Base-by-base conservation (phyloP, 768 basidiomycete genomes). In the Sistotremastrum suecicum region DNA sequence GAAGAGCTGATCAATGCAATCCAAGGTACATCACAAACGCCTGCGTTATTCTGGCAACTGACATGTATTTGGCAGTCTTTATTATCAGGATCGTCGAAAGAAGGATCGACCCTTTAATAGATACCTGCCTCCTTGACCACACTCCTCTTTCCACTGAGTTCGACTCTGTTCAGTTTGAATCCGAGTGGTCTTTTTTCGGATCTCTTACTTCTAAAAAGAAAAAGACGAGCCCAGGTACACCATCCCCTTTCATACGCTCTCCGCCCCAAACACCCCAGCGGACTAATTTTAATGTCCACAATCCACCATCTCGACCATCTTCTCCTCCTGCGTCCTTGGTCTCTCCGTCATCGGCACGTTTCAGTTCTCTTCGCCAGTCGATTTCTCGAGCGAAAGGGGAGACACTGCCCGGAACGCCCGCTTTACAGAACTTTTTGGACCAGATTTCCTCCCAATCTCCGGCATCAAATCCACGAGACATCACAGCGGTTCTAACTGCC, bases 1-100 rank as follows among this genome's bases (percentile, higher is more conserved):
- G 86, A 90, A 62, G 91, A 95, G 62, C 78, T 94, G 28, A 74
- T 95, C 46, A 91, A 94, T 60, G 91, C 92, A 34, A 83, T 95
- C 39, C 95, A 91, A 58, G 90, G 91, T 92, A 57, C 51, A 66
- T 51, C 3, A 46, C 32, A 47, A 29, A 11, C 37, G 11, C 38
- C 7, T 43, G 5, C 7, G 20, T 32, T 10, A 9, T 28, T 46
- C 30, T 39, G 29, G 37, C 33, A 20, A 48, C 39, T 7, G 31
- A 28, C 45, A 41, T 28, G 11, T 8, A 45, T 38, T 32, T 37
- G 47, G 3, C 53, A 95, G 95, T 97, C 28, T 95, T 97, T 61
- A 78, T 98, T 53, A 94, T 97, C 50, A 84, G 95, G 44, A 80
- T 84, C 52, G 83, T 85, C 5, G 95, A 99, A 61, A 72, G 82